These are phyloP conservation scores for Daedalea quercina DNA, from an alignment of 768 basidiomycete genomes.

Conservation along the genomic window DNA sequence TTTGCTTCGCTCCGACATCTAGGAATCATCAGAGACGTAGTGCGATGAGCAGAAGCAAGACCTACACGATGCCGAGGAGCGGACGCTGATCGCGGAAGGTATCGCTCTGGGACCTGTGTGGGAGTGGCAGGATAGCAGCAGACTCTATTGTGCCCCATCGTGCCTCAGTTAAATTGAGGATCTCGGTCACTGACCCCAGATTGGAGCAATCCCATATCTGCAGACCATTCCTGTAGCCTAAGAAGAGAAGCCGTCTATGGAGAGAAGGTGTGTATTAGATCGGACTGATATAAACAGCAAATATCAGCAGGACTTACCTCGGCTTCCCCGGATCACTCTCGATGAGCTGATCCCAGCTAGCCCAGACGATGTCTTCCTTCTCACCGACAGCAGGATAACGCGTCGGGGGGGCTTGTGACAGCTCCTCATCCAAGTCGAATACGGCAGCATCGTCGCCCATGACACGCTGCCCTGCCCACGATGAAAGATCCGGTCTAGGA, in stretches of 20 bases:
- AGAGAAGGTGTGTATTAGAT: neutral
- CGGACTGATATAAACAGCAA: neutral
- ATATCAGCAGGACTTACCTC: conserved; percentile 14
- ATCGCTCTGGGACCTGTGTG: conserved; percentile 20
- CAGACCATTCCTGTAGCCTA: conserved; percentile 46
- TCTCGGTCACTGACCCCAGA: conserved; percentile 42
- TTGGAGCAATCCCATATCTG: conserved; percentile 60
- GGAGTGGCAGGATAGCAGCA: conserved; percentile 37
- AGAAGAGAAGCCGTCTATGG: conserved; percentile 39
- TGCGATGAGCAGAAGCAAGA: conserved; percentile 4
- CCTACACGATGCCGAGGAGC: conserved; percentile 30
- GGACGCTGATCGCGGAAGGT: conserved; percentile 26
- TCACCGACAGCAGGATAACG: conserved; percentile 23
- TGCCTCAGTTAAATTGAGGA: conserved; percentile 41
- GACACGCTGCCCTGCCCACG: neutral
- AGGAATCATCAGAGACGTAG: neutral
- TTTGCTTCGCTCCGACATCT: conserved; percentile 16
- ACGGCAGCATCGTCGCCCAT: conserved; percentile 11
- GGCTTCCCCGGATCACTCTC: conserved; percentile 5
- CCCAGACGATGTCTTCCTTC: conserved; percentile 35
- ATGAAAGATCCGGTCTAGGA: neutral
- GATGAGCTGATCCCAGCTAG: conserved; percentile 35
- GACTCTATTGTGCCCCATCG: conserved; percentile 29
- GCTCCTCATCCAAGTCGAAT: conserved; percentile 23
- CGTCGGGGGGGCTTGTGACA: conserved; percentile 11